Evolutionary conservation across 805 yeast species (phyloP).

Genomic region (Pichia scutulata): DNA sequence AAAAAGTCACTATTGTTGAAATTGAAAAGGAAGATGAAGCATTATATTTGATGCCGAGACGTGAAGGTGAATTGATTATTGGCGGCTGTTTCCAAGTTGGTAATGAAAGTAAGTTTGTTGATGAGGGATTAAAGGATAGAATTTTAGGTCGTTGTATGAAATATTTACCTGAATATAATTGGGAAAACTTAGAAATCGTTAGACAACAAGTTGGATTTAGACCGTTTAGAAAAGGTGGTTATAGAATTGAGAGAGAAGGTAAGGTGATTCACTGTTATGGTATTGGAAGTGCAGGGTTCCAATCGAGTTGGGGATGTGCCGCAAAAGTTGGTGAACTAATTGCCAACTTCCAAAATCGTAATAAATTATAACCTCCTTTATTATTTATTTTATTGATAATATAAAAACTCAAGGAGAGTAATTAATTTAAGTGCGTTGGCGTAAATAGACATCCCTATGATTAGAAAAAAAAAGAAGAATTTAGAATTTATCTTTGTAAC

Average conservation of each 20-base stretch:
- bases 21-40: slow-evolving; percentile 32
- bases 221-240: slow-evolving; percentile 58
- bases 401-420: too few species aligned
- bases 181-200: slow-evolving; percentile 36
- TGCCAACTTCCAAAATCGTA: not conserved
- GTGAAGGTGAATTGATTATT: slow-evolving; percentile 63
- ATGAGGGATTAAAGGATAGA: slow-evolving; percentile 39
- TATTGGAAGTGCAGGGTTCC: slow-evolving; percentile 38
- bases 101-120: slow-evolving; percentile 25
- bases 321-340: slow-evolving; percentile 31
- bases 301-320: slow-evolving; percentile 57
- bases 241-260: slow-evolving; percentile 39
- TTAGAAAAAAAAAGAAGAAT: too few species aligned
- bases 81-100: slow-evolving; percentile 41
- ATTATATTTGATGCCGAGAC: slow-evolving; percentile 59
- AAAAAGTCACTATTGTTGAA: slow-evolving; percentile 27
- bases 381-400: too few species aligned
- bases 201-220: slow-evolving; percentile 56
- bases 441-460: too few species aligned
- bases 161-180: slow-evolving; percentile 33
- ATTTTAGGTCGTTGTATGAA: slow-evolving; percentile 38
- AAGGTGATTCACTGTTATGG: slow-evolving; percentile 49
- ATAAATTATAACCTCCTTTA: not conserved
- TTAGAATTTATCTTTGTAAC: too few species aligned
- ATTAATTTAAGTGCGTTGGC: too few species aligned